These are phyloP conservation scores for Rhodosporidiobolus sp. DNA, from an alignment of 768 basidiomycete genomes.

Conservation along the genomic window DNA sequence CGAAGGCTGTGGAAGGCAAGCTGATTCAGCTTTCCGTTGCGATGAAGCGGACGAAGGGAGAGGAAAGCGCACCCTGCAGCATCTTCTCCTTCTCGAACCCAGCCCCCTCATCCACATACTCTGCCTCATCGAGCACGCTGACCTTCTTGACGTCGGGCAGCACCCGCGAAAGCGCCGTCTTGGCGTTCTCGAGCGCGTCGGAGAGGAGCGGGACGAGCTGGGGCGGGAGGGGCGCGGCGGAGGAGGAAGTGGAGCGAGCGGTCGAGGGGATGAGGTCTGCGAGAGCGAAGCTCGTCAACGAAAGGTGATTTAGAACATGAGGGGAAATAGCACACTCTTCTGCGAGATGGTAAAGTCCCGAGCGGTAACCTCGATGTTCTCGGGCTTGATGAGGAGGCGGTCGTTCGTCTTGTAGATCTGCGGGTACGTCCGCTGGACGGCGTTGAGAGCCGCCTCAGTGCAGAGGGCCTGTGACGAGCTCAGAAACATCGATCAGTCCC, in stretches of 20 bases:
- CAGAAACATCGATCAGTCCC: not conserved
- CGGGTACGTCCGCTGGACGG: slow-evolving; percentile 90
- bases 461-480: slow-evolving; percentile 68
- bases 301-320: not conserved
- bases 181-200: slow-evolving; percentile 67
- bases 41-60: not conserved
- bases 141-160: slow-evolving; percentile 77
- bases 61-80: slow-evolving; percentile 54
- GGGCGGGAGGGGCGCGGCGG: slow-evolving; percentile 75
- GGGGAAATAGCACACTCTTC: slow-evolving; percentile 64
- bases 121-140: slow-evolving; percentile 87
- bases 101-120: slow-evolving; percentile 76
- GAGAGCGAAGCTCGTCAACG: no score
- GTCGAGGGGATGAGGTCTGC: slow-evolving; percentile 91
- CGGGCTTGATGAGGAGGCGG: slow-evolving; percentile 75
- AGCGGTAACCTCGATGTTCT: slow-evolving; percentile 75
- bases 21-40: not conserved
- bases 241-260: slow-evolving; percentile 80
- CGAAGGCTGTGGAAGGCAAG: slow-evolving; percentile 63
- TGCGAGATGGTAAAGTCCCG: slow-evolving; percentile 96
- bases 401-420: slow-evolving; percentile 94
- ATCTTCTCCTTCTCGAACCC: slow-evolving; percentile 83
- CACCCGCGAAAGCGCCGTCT: slow-evolving; percentile 65
- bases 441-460: slow-evolving; percentile 94
- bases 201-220: slow-evolving; percentile 79